Evolutionary conservation across 805 yeast genomes (phyloP), one percentile per base, ranked within the genome.

Genomic region (Saturnispora gosingensis): DNA sequence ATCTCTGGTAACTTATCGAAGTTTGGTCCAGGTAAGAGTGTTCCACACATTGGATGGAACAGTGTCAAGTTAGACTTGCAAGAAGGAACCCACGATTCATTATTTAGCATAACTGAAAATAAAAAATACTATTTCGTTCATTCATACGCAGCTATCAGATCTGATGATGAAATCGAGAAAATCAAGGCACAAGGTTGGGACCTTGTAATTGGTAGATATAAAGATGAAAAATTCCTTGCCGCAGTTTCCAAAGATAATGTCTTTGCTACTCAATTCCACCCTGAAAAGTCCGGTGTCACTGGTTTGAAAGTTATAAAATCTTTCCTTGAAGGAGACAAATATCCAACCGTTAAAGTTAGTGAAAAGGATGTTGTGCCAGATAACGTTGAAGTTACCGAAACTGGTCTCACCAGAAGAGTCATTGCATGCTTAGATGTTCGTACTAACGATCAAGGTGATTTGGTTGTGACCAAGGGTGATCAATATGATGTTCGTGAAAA

Each of bases 1-100:
- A 69, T 86, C 3, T 74, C 73, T 32, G 67, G 78, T 42, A 68
- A 69, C 8, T 71, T 95, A 55, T 66, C 68, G 13, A 83, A 79
- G 61, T 93, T 93, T 63, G 78, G 82, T 58, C 70, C 68, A 13
- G 53, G 73, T 6, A 93, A 93, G 66, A 77, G 96, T 11, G 99
- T 93, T 7, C 99, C 99, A 1, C 90, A 88, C 59, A 91, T 93
- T 56, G 99, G 99, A 18, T 93, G 99, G 99, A 91, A 89, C 64
- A 61, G 66, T 3, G 49, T 57, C 34, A 42, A 40, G 1, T 53
- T 60, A 15, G 59, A 61, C 0, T 50, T 55, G n/a, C 54, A 58
- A 28, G 39, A 39, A 7, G 39, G 50, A 4, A 39, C 44, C 6
- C 58, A 56, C 2, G 52, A 61, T 48, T 62, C 71, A 1, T 70